Evolutionary conservation across 129 eudicot species (phyloP).

Genomic region (sunflower (Helianthus annuus)): HanXRQr2.0-SUNRISE NC_035446.2:130286999-130287498

Average conservation of each 20-base stretch:
- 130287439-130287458: background rate
- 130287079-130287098: constrained; percentile 91
- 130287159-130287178: constrained; percentile 82
- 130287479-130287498: constrained; percentile 15
- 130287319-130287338: constrained; percentile 62
- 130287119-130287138: constrained; percentile 43
- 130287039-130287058: constrained; percentile 63
- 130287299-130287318: constrained; percentile 78
- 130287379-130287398: constrained; percentile 26
- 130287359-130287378: constrained; percentile 51
- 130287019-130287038: constrained; percentile 62
- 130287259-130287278: constrained; percentile 56
- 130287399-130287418: background rate
- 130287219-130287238: constrained; percentile 72
- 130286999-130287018: constrained; percentile 84
- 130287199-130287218: constrained; percentile 87
- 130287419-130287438: background rate
- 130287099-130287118: constrained; percentile 83
- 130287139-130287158: constrained; percentile 58
- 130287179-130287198: constrained; percentile 63
- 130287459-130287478: background rate
- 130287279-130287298: constrained; percentile 76
- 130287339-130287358: constrained; percentile 72
- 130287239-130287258: constrained; percentile 51
- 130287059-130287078: constrained; percentile 67